Evolutionary conservation across 148 eudicot species (phyloP).

Genomic region (Simmondsia chinensis): DNA sequence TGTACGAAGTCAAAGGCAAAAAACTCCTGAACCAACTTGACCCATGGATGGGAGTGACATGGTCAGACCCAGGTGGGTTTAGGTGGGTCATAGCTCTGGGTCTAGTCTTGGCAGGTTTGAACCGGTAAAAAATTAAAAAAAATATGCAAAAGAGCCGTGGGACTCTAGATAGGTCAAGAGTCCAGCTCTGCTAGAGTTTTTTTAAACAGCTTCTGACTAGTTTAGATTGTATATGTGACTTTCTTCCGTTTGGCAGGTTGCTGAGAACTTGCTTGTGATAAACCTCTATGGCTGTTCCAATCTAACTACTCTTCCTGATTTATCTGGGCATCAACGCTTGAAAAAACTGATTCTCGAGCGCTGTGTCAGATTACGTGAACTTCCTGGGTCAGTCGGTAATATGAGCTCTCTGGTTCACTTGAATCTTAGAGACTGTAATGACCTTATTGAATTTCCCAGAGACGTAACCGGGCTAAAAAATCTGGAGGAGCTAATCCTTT

Average conservation of each 20-base stretch:
- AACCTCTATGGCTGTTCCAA: slow-evolving; percentile 31
- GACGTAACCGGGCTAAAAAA: slow-evolving; percentile 46
- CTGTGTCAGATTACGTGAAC: slow-evolving; percentile 26
- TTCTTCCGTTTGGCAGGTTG: slow-evolving; percentile 30
- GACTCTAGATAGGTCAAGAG: too few relatives aligned
- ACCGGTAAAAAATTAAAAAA: too few relatives aligned
- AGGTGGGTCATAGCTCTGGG: too few relatives aligned
- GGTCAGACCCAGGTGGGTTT: too few relatives aligned
- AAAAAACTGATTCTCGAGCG: slow-evolving; percentile 40
- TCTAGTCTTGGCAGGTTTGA: too few relatives aligned
- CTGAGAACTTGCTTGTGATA: slow-evolving; percentile 39
- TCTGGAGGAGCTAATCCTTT: slow-evolving; percentile 38
- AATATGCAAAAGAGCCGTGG: too few relatives aligned
- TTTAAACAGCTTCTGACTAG: too few relatives aligned
- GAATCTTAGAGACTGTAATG: slow-evolving; percentile 31
- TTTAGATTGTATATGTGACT: too few relatives aligned
- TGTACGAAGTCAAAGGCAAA: too few relatives aligned
- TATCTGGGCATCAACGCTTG: slow-evolving; percentile 32
- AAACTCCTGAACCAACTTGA: too few relatives aligned
- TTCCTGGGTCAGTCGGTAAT: slow-evolving; percentile 47
- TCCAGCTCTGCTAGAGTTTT: too few relatives aligned
- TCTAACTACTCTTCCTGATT: slow-evolving; percentile 44
- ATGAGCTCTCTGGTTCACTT: slow-evolving; percentile 30
- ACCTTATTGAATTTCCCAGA: slow-evolving; percentile 34
- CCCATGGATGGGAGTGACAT: too few relatives aligned